Base-by-base conservation (phyloP, 1,284 basidiomycete species). In the Ustilago hordei region DNA sequence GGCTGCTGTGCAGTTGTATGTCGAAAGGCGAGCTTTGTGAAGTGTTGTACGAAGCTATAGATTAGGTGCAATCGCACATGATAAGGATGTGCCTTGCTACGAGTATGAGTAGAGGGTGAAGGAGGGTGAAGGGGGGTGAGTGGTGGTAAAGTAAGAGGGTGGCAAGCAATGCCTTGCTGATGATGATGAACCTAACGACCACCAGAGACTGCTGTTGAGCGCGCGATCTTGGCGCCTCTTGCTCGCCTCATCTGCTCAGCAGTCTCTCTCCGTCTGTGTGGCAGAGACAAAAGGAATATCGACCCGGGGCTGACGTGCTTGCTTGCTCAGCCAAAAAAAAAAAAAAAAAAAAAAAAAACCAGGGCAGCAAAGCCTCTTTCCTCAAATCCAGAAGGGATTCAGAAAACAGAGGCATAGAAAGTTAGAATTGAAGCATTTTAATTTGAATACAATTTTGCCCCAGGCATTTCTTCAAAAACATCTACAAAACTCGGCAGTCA, bases 291-390 rank as follows among this genome's bases (percentile, higher is more conserved):
- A 38, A 9, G 4, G 12, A 38, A 45, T 17, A 19, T 58, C 55
- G 13, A 32, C 38, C 66, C 60, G 23, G 23, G 23, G 23, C 23
- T 28, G 66, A 63, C 55, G 56, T 12, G 60, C 28, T 39, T 41
- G 50, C 39, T 62, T 62, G 66, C 66, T 69, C 66, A 69, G 66
- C 54, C 2, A 28, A 28, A 28, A 28, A 23, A 23, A 23, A 23
- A 23, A 23, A 23, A 2, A 23, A 23, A 2, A 23, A 23, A 23
- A 23, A 23, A 23, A 23, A 2, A 23, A 23, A 23, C n/a, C n/a
- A 28, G 23, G 23, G 23, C 23, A 28, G 23, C 39, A n/a, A 38
- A 15, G 39, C 36, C 19, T 38, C 23, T 50, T 23, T 17, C 13
- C 52, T 7, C 7, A 53, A 48, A 28, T 28, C 23, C 23, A 28